phyloP scores from a whole-genome alignment of 2,329 filamentous ascomycete genomes.

The Trichothecium roseum region DNA sequence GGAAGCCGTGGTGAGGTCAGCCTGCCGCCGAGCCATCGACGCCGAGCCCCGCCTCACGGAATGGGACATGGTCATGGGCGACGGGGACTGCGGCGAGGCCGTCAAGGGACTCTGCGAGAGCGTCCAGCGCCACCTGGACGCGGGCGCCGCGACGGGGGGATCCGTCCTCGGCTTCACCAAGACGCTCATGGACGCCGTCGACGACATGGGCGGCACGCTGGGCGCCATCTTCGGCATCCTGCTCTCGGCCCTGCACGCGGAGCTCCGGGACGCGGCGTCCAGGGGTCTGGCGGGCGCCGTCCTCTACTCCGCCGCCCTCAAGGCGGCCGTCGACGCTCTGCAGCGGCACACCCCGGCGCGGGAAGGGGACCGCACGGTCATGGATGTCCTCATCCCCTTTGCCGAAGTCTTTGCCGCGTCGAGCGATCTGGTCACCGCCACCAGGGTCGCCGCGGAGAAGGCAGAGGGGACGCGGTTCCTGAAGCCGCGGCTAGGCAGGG shows the following conservation, averaged over 20 bases:
- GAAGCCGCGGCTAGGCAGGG: slow-evolving; percentile 16
- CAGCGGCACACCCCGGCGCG: slow-evolving; percentile 15
- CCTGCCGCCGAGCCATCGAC: slow-evolving; percentile 21
- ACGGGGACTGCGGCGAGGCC: slow-evolving; percentile 15
- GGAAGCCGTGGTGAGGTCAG: slow-evolving; percentile 14
- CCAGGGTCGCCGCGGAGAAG: slow-evolving; percentile 20
- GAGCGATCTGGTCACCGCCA: slow-evolving; percentile 33
- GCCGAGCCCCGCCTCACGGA: slow-evolving; percentile 20
- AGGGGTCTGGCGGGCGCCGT: slow-evolving; percentile 1
- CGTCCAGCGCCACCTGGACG: slow-evolving; percentile 16
- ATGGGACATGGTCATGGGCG: slow-evolving; percentile 23
- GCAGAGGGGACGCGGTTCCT: slow-evolving; percentile 15
- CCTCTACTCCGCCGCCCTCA: slow-evolving; percentile 11
- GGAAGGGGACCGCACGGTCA: slow-evolving; percentile 42
- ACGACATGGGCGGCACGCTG: slow-evolving; percentile 25
- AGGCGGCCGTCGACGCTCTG: slow-evolving; percentile 11
- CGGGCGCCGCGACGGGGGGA: slow-evolving; percentile 15
- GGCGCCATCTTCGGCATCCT: slow-evolving; percentile 21
- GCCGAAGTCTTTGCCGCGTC: slow-evolving; percentile 44
- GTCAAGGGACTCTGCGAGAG: slow-evolving; percentile 16
- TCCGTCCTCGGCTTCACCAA: slow-evolving; percentile 18
- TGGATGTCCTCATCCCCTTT: slow-evolving; percentile 64
- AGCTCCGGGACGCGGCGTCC: slow-evolving; percentile 11
- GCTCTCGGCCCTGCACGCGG: slow-evolving; percentile 33
- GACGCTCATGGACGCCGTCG: slow-evolving; percentile 36